Evolutionary conservation across 768 basidiomycete genomes (phyloP).

Genomic region (Hortiboletus campestris): DNA sequence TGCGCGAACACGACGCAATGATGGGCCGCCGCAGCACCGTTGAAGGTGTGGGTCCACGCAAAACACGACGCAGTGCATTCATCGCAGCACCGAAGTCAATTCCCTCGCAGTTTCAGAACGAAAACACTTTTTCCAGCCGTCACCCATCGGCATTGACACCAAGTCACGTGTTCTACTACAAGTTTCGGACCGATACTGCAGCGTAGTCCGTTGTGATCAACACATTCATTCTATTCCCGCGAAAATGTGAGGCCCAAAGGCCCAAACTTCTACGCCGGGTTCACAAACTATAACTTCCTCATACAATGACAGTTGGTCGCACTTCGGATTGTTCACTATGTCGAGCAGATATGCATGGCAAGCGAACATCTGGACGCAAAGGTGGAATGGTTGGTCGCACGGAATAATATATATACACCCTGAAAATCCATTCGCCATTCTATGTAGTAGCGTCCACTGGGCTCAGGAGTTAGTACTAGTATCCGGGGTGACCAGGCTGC

Average conservation of each 20-base stretch:
- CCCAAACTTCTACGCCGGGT: neutral
- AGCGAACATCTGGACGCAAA: neutral
- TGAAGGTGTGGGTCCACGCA: neutral
- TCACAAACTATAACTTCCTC: neutral
- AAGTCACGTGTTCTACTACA: slow-evolving; percentile 11
- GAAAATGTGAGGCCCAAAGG: neutral
- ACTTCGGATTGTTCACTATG: too few species aligned
- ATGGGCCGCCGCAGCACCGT: neutral
- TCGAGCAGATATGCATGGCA: neutral
- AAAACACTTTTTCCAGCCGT: neutral
- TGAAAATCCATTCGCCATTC: neutral
- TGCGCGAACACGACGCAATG: slow-evolving; percentile 4
- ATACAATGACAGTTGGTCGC: too few species aligned
- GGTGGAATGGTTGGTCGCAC: neutral
- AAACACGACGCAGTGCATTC: slow-evolving; percentile 15
- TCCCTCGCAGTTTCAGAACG: neutral
- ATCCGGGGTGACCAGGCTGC: neutral
- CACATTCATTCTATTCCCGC: too few species aligned
- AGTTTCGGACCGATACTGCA: too few species aligned
- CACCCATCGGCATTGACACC: neutral
- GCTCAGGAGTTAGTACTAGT: neutral
- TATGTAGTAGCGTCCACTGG: neutral
- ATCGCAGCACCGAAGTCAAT: slow-evolving; percentile 1
- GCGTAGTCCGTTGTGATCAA: too few species aligned
- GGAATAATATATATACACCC: slow-evolving; percentile 7